Percentiles rank a stretch among this genome's conserved stretches.
Conservation (phyloP, 2,329 filamentous ascomycete genomes). For the Colletotrichum endophyticum region DNA sequence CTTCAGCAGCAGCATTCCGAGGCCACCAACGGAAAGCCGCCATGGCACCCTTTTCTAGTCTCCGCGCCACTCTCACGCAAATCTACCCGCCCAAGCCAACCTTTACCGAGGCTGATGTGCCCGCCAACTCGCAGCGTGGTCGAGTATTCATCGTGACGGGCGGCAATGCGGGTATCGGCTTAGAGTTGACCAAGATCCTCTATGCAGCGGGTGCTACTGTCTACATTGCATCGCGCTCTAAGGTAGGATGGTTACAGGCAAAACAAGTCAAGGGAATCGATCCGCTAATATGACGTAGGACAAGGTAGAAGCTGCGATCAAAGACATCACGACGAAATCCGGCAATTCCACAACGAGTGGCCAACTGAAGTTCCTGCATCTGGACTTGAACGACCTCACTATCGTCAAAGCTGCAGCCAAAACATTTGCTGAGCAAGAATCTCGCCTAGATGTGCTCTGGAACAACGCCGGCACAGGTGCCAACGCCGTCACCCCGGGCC, state of each 20-base stretch:
- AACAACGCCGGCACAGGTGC: slow-evolving; percentile 40
- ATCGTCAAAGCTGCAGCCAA: slow-evolving; percentile 42
- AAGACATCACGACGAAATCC: not conserved
- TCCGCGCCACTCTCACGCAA: not conserved
- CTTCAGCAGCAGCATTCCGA: slow-evolving; percentile 24
- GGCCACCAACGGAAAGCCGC: not conserved
- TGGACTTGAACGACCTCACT: slow-evolving; percentile 46
- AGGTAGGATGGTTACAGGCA: slow-evolving; percentile 9
- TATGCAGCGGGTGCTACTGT: slow-evolving; percentile 56
- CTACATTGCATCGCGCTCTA: slow-evolving; percentile 54
- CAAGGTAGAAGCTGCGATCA: not conserved
- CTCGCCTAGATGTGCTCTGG: slow-evolving; percentile 45
- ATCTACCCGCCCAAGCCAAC: slow-evolving; percentile 27
- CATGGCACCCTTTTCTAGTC: not conserved
- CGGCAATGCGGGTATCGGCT: slow-evolving; percentile 45
- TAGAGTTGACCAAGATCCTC: slow-evolving; percentile 56
- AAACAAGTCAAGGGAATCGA: accelerated
- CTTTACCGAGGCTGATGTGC: slow-evolving; percentile 29
- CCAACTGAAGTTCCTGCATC: slow-evolving; percentile 34
- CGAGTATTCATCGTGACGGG: slow-evolving; percentile 53
- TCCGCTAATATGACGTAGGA: not conserved
- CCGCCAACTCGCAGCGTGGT: slow-evolving; percentile 25
- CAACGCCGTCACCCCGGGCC: slow-evolving; percentile 17
- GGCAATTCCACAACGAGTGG: not conserved
- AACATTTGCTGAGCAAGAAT: slow-evolving; percentile 39